phyloP scores from a whole-genome alignment of 1,284 basidiomycete genomes.

The Trichosporon faecale region DNA sequence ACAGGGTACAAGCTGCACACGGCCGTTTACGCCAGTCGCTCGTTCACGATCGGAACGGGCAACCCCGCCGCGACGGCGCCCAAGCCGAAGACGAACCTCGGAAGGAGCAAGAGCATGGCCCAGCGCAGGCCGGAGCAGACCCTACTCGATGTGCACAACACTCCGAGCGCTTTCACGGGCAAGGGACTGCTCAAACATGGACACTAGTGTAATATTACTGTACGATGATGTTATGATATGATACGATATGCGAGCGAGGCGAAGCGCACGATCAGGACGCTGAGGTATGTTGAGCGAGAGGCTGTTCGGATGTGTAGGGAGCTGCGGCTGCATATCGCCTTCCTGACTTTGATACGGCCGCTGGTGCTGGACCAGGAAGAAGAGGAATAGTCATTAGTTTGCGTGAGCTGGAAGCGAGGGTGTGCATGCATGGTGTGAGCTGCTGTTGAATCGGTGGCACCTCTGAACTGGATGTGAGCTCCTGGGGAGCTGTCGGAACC shows the following conservation, averaged over 20 bases:
- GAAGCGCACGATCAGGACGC: no score
- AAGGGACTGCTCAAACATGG: constrained; percentile 16
- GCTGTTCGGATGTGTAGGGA: no score
- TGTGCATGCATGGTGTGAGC: no score
- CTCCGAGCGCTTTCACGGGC: constrained; percentile 17
- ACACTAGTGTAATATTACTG: constrained; percentile 8
- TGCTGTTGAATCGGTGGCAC: no score
- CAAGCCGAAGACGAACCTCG: background rate
- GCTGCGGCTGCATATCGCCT: no score
- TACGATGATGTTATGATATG: background rate
- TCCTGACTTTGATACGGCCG: no score
- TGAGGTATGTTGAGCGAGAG: no score
- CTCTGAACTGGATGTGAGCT: no score
- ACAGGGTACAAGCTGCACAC: constrained; percentile 39
- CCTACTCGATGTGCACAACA: constrained; percentile 11
- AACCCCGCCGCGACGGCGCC: background rate
- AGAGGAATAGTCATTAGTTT: no score
- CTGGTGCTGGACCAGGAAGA: no score
- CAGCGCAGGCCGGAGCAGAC: background rate
- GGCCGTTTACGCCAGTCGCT: constrained; percentile 37
- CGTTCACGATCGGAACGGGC: constrained; percentile 15
- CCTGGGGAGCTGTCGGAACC: no score
- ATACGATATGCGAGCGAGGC: background rate
- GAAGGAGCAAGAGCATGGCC: background rate
- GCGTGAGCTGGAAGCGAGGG: no score